phyloP scores from a whole-genome alignment of 2,329 filamentous ascomycete genomes.

The Xylariaceae sp. region DNA sequence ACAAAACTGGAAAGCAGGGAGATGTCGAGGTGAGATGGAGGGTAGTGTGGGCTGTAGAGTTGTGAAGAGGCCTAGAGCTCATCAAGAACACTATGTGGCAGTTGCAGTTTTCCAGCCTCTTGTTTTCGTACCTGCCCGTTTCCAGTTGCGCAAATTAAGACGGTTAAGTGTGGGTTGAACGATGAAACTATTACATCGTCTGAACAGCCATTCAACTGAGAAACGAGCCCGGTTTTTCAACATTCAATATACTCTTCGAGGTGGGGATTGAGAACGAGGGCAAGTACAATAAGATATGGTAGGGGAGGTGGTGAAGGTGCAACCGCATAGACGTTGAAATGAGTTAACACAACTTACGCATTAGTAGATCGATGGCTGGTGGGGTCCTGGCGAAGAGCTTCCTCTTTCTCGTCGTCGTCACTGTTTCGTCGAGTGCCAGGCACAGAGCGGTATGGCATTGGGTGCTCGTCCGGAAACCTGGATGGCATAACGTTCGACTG shows the following conservation, averaged over 20 bases:
- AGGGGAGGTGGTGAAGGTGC: neutral
- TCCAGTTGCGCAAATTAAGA: too few species aligned
- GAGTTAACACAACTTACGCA: conserved; percentile 59
- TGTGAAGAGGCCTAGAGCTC: neutral
- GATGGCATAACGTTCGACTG: conserved; percentile 58
- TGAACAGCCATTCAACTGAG: neutral
- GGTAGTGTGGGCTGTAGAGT: neutral
- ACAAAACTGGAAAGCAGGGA: too few species aligned
- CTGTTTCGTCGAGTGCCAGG: conserved; percentile 86
- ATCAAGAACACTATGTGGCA: neutral
- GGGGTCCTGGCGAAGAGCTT: conserved; percentile 64
- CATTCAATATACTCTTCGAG: too few species aligned
- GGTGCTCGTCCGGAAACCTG: conserved; percentile 57
- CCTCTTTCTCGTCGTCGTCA: conserved; percentile 83
- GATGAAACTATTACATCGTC: neutral
- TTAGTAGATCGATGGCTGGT: conserved; percentile 70
- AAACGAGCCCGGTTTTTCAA: neutral
- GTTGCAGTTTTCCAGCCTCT: too few species aligned
- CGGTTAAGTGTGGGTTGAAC: too few species aligned
- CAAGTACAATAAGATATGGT: too few species aligned
- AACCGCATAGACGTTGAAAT: neutral
- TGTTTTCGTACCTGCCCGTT: too few species aligned
- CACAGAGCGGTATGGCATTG: conserved; percentile 75
- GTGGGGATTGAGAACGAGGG: too few species aligned
- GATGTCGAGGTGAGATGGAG: too few species aligned